Percentiles rank a stretch among this genome's conserved stretches.
phyloP scores from a whole-genome alignment of 2,329 filamentous ascomycete species.

The Penicillium sp. region DNA sequence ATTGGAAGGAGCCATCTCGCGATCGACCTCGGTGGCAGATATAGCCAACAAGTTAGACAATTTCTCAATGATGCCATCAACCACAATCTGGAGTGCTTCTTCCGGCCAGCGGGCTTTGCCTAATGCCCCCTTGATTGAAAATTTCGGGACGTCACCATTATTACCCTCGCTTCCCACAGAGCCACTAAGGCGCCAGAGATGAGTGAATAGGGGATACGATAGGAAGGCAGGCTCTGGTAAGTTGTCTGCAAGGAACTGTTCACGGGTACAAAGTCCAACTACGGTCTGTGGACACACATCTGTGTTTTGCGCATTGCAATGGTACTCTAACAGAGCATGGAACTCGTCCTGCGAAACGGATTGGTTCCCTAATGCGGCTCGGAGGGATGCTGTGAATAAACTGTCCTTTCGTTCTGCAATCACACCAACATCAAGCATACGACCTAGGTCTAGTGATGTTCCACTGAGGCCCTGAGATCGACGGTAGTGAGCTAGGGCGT shows the following conservation, averaged over 20 bases:
- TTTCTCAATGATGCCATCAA: background rate
- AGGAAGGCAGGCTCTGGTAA: background rate
- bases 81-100: background rate
- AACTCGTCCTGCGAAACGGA: too few species aligned
- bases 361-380: too few species aligned
- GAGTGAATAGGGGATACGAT: background rate
- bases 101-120: background rate
- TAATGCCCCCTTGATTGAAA: background rate
- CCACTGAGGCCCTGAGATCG: background rate
- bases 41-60: background rate
- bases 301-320: background rate
- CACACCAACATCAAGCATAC: background rate
- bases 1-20: background rate
- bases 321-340: too few species aligned
- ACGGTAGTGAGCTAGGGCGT: constrained; percentile 16
- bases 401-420: background rate
- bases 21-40: background rate
- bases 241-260: background rate
- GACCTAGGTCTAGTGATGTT: background rate
- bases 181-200: background rate
- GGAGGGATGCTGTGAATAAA: too few species aligned
- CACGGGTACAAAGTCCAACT: background rate
- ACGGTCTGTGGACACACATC: background rate
- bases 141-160: background rate
- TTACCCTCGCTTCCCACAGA: background rate